Base-by-base conservation (phyloP, 2,329 filamentous ascomycete species). In the Escovopsis sp. region DNA sequence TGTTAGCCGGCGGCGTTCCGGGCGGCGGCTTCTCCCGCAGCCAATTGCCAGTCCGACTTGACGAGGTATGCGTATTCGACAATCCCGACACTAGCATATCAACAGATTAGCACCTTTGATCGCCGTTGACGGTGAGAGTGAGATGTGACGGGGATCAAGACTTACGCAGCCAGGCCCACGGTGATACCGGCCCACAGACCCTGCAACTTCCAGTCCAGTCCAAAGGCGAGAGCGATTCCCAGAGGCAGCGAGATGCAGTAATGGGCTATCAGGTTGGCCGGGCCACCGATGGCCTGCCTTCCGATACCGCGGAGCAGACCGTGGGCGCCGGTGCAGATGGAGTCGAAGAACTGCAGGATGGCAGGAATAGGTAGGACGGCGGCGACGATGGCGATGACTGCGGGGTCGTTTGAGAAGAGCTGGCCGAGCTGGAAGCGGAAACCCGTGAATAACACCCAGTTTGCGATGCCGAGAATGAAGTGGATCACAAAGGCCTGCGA, bases 301-400 rank as follows among this genome's bases (percentile, higher is more conserved):
- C 91, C 91, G 12, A 96, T 74, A 11, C 89, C 89, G 36, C 91
- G 75, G 26, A 96, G 70, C 34, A 95, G 70, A 26, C 88, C 89
- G 54, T 91, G 88, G 44, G 84, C 86, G 34, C 81, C 81, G 3
- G 83, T 75, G 0, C 84, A 77, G 15, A 94, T 59, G 1, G 83
- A 79, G 59, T 98, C 89, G 53, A 93, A 88, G 23, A 94, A 72
- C 59, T 96, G 88, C 70, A 95, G 93, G 2, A 85, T 73, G 0
- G 88, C 87, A 46, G 85, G 85, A 3, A 95, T 64, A 0, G 87
- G 88, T 33, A 95, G 70, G 3, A 86, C 75, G 3, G 63, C 60
- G 1, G 84, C 74, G 18, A 85, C 81, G 32, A 86, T 65, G 18
- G 63, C 66, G 46, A 85, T 74, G 41, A 89, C 84, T 38, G 80